These are phyloP conservation scores for Sarcodon aspratus DNA, from an alignment of 768 basidiomycete genomes.

Conservation along the genomic window DNA sequence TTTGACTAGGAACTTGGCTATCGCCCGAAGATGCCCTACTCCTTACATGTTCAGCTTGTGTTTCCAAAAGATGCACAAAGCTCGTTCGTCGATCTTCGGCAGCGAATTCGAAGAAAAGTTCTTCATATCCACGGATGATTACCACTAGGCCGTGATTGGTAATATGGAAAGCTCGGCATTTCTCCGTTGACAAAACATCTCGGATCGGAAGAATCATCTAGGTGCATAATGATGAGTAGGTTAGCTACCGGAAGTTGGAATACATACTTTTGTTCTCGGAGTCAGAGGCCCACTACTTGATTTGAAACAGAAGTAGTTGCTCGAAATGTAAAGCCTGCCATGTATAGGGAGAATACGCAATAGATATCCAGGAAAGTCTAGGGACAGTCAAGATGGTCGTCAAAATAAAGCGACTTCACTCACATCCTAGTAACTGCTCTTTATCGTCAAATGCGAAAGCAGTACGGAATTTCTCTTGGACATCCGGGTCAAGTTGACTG, in stretches of 20 bases:
- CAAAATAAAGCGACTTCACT: constrained; percentile 22
- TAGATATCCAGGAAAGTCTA: constrained; percentile 87
- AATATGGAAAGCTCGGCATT: constrained; percentile 79
- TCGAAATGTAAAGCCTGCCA: constrained; percentile 86
- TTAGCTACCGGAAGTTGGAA: not conserved
- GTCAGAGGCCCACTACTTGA: constrained; percentile 65
- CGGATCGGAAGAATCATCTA: constrained; percentile 93
- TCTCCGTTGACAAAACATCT: constrained; percentile 79
- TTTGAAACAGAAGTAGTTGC: constrained; percentile 90
- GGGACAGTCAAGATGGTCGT: not conserved
- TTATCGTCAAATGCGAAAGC: constrained; percentile 85
- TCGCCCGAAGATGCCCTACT: constrained; percentile 36
- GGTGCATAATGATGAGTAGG: not conserved
- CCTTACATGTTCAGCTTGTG: constrained; percentile 68
- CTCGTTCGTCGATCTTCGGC: constrained; percentile 71
- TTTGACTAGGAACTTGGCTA: constrained; percentile 28
- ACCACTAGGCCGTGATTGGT: constrained; percentile 84
- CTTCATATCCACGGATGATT: constrained; percentile 92
- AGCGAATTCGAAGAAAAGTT: constrained; percentile 92
- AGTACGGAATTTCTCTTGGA: constrained; percentile 62
- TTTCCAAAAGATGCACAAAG: constrained; percentile 65
- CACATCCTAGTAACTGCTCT: constrained; percentile 82
- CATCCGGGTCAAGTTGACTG: constrained; percentile 46
- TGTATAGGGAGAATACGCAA: constrained; percentile 83
- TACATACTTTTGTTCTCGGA: constrained; percentile 62